Percentiles rank a stretch among this genome's conserved stretches.
Conservation (phyloP, 768 basidiomycete species). For the Tulasnella sp. region DNA sequence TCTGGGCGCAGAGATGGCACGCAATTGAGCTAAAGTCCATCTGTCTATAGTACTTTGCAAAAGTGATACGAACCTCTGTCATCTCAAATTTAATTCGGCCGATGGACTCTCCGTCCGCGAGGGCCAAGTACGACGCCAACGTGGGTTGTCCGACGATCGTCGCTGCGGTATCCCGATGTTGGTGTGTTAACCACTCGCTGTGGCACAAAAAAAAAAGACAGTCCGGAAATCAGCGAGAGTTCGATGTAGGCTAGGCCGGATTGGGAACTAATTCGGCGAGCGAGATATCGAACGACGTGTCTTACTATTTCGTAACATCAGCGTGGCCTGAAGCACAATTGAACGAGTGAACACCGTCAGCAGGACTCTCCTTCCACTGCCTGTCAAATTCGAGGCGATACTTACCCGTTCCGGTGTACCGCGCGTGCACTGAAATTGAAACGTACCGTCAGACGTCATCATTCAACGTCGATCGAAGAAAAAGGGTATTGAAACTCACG, state of each 20-base stretch:
- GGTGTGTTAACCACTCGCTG: slow-evolving; percentile 97
- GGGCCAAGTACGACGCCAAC: slow-evolving; percentile 72
- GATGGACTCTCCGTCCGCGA: slow-evolving; percentile 90
- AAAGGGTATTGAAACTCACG: slow-evolving; percentile 39
- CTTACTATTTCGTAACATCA: slow-evolving; percentile 91
- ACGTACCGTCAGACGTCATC: slow-evolving; percentile 3
- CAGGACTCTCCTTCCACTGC: neutral
- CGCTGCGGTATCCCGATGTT: slow-evolving; percentile 89
- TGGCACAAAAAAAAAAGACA: too few relatives aligned
- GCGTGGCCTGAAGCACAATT: slow-evolving; percentile 59
- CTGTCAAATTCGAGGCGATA: too few relatives aligned
- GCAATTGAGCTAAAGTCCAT: neutral
- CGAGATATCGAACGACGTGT: slow-evolving; percentile 11
- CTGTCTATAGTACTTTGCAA: slow-evolving; percentile 8
- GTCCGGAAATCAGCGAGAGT: neutral
- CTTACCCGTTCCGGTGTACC: slow-evolving; percentile 90
- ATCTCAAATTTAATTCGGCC: slow-evolving; percentile 88
- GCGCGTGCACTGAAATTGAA: slow-evolving; percentile 64
- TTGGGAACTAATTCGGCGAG: neutral
- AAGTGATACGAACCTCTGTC: slow-evolving; percentile 58
- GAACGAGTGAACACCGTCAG: slow-evolving; percentile 2
- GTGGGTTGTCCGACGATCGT: slow-evolving; percentile 89
- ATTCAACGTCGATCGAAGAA: neutral
- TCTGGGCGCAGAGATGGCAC: slow-evolving; percentile 31
- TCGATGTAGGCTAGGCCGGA: neutral